Evolutionary conservation across 257 asterid species (phyloP).

Genomic region (Ilex aquifolium): DNA sequence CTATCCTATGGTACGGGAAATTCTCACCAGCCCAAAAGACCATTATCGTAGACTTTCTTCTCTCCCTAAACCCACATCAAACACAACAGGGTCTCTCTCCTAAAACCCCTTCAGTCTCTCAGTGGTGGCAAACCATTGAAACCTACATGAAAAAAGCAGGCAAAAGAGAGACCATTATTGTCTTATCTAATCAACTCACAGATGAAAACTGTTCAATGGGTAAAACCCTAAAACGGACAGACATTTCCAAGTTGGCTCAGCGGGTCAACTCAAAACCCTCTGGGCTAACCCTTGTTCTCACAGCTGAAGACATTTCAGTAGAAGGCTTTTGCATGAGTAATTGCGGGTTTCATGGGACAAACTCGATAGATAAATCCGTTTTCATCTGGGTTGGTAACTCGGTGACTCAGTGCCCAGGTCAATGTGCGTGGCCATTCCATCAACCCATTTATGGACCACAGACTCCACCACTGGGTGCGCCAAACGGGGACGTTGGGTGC

Average conservation of each 20-base stretch:
- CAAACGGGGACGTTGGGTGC: constrained; percentile 20
- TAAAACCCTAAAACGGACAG: constrained; percentile 14
- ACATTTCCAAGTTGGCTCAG: constrained; percentile 18
- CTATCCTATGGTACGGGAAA: constrained; percentile 27
- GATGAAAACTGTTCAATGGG: constrained; percentile 26
- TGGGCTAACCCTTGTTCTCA: constrained; percentile 21
- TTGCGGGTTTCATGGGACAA: constrained; percentile 24
- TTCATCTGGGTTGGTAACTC: constrained; percentile 31
- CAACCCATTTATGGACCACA: constrained; percentile 20
- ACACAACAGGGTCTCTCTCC: background rate
- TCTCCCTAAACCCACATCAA: constrained; percentile 1
- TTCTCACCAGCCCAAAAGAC: constrained; percentile 24
- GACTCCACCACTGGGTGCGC: constrained; percentile 20
- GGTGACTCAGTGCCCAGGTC: constrained; percentile 29
- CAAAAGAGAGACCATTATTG: constrained; percentile 9
- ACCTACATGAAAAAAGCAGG: constrained; percentile 20
- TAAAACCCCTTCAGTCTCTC: constrained; percentile 16
- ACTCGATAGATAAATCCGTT: background rate
- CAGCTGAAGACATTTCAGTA: constrained; percentile 24
- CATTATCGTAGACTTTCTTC: constrained; percentile 21
- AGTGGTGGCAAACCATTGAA: constrained; percentile 30
- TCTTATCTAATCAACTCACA: constrained; percentile 9
- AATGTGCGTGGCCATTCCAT: background rate
- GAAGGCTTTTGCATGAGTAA: constrained; percentile 30
- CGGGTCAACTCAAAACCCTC: constrained; percentile 12